Evolutionary conservation across 202 grass and related monocot species (phyloP), one percentile per base, ranked within the genome.

Genomic region (Setaria italica): DNA sequence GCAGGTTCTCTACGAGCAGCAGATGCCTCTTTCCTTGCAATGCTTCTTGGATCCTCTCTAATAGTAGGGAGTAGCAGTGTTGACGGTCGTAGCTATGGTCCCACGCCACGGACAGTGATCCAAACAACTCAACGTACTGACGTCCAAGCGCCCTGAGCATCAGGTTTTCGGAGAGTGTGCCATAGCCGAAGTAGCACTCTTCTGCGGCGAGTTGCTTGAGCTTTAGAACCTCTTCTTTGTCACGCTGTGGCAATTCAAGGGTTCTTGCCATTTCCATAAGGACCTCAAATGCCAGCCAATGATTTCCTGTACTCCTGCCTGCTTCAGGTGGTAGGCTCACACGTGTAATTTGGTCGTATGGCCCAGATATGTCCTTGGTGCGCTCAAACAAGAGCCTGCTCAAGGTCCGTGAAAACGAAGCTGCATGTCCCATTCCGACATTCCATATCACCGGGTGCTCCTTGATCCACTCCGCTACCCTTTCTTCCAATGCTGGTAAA

Each of bases 61-160:
- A 35, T 35, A 35, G 34, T 35, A 35, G 34, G 34, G 34, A 35
- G 34, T 3, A 1, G 34, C 1, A 2, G 34, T 0, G 34, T 35
- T 35, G 34, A 35, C 34, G 34, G 34, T 2, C 34, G 3, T 35
- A 1, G 34, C 34, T 35, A 35, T 1, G 34, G 34, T 35, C 34
- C 34, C 34, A 35, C 34, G 1, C 34, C 34, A 35, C 3, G 34
- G 34, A 35, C 34, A 1, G 34, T 35, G n/a, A 14, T 1, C 0
- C 42, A 67, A 67, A 19, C 2, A 0, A 20, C 6, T 0, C 3
- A 11, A 20, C 1, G 37, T 68, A 43, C 16, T 0, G 0, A 3
- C 0, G 1, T n/a, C 49, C 53, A 4, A 58, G 21, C 7, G 19
- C 21, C 37, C 16, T 9, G 5, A 46, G 0, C 37, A 47, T 47